These are phyloP conservation scores for Prosopis cineraria DNA, from an alignment of 306 rosid genomes.

Conservation along the genomic window DNA sequence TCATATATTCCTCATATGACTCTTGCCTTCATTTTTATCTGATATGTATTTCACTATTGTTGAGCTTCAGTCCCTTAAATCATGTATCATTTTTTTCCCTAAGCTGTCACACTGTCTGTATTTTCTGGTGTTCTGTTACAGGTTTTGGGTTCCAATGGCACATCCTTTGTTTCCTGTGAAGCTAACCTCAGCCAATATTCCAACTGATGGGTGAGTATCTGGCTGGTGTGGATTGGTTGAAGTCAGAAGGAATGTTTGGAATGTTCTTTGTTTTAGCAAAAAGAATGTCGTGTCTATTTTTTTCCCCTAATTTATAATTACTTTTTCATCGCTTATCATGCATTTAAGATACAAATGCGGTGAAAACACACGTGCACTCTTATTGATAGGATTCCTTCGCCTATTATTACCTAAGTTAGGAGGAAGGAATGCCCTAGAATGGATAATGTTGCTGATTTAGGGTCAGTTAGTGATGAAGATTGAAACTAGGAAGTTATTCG, in stretches of 20 bases:
- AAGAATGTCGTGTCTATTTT: not conserved
- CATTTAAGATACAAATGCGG: not conserved
- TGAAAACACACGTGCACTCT: too few relatives aligned
- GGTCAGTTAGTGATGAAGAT: not conserved
- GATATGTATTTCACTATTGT: not conserved
- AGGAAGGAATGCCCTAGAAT: not conserved
- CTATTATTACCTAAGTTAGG: not conserved
- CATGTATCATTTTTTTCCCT: not conserved
- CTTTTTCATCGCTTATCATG: not conserved
- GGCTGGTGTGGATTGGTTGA: constrained; percentile 15
- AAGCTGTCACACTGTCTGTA: not conserved
- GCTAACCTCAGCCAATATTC: constrained; percentile 53
- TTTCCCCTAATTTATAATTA: not conserved
- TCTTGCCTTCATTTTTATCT: not conserved
- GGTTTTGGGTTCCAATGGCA: constrained; percentile 70
- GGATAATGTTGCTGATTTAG: not conserved
- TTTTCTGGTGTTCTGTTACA: constrained; percentile 40
- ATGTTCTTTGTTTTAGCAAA: not conserved
- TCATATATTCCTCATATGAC: not conserved
- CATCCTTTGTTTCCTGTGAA: constrained; percentile 82
- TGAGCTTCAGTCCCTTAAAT: not conserved
- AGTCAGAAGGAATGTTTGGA: not conserved
- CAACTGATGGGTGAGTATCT: constrained; percentile 82
- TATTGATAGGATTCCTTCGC: too few relatives aligned
- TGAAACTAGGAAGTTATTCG: not conserved